These are phyloP conservation scores for Tolypocladium capitatum DNA, from an alignment of 2,329 filamentous ascomycete genomes.

Conservation along the genomic window DNA sequence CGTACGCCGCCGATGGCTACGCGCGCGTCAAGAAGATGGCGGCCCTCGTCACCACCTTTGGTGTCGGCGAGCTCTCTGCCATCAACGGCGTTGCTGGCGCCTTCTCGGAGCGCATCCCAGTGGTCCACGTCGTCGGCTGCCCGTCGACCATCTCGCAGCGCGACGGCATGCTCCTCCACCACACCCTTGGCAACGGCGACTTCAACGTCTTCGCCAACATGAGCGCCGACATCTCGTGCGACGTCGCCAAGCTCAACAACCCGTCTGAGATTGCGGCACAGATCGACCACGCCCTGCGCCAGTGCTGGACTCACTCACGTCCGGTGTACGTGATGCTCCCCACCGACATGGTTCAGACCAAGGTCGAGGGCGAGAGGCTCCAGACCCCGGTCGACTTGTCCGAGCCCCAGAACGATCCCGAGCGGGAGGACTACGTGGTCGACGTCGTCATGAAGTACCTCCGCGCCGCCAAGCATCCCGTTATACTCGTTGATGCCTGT, in stretches of 20 bases:
- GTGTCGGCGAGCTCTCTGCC: constrained; percentile 61
- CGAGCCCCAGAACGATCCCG: constrained; percentile 50
- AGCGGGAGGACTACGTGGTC: constrained; percentile 71
- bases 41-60: constrained; percentile 63
- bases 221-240: constrained; percentile 58
- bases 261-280: constrained; percentile 56
- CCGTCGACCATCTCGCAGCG: constrained; percentile 35
- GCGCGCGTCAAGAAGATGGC: constrained; percentile 58
- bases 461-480: constrained; percentile 56
- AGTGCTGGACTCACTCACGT: constrained; percentile 60
- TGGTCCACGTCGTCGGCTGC: constrained; percentile 54
- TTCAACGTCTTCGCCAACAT: constrained; percentile 76
- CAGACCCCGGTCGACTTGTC: constrained; percentile 56
- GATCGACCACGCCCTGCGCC: constrained; percentile 64
- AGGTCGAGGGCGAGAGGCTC: constrained; percentile 61
- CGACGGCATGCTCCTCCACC: constrained; percentile 41
- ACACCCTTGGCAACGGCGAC: constrained; percentile 65
- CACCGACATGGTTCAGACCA: constrained; percentile 64
- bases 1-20: constrained; percentile 71
- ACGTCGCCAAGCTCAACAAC: constrained; percentile 56
- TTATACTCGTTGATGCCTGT: constrained; percentile 74
- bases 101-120: constrained; percentile 57
- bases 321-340: constrained; percentile 79
- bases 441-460: constrained; percentile 64
- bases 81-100: constrained; percentile 63